Evolutionary conservation across 768 basidiomycete genomes (phyloP), one percentile per base, ranked within the genome.

Genomic region (Tylopilus rubrobrunneus): DNA sequence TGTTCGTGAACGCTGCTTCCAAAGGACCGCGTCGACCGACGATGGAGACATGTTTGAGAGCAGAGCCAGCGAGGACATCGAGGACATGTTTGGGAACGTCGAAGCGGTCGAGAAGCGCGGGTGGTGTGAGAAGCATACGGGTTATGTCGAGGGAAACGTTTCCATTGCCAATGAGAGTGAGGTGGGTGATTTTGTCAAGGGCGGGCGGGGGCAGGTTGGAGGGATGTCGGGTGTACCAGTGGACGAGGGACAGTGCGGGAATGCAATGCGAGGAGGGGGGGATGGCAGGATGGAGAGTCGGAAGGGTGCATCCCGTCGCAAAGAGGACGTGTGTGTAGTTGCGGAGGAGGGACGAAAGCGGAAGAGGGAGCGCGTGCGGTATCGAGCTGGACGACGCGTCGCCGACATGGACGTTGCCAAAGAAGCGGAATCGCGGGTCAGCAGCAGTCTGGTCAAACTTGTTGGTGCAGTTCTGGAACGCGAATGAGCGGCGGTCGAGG

Each of bases 141-240:
- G 94, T 93, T 27, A 95, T 77, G 62, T 99, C 96, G 33, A 99
- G 76, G 8, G 94, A 87, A 52, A 99, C 95, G 60, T 98, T 98
- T 11, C 96, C 96, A 57, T 93, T 91, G 0, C 97, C 96, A 42
- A 98, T 86, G 50, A 99, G 73, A 1, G 90, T 83, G 28, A 95
- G 84, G 60, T 95, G 88, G 2, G 76, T 66, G 4, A 82, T 71
- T 39, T 78, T 78, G 29, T 89, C 81, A 2, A 93, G 78, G 0
- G 84, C 75, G 1, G 87, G 85, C 1, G 87, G 76, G 0, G 78
- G 66, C 0, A 80, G 76, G 10, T 76, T 73, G 9, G 84, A 84
- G 2, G 95, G 95, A 67, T 98, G 93, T 45, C 81, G 85, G 12
- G 96, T 98, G 73, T 99, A 98, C 95, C 94, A 98, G 60, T 94